Conservation (phyloP, 2,329 filamentous ascomycete genomes). For the Apiospora koreana region DNA sequence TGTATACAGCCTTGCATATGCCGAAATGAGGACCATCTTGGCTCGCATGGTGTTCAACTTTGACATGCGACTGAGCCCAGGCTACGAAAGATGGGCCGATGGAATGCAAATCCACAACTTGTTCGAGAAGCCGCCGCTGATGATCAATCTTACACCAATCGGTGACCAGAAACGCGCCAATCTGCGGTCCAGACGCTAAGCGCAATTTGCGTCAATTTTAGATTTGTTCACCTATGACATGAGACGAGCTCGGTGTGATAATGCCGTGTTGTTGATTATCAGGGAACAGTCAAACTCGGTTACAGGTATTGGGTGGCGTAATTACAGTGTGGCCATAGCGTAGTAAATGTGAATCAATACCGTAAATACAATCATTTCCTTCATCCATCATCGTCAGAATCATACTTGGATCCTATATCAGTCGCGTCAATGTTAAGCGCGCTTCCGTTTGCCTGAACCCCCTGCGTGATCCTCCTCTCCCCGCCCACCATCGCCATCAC, state of each 20-base stretch:
- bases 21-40: slow-evolving; percentile 40
- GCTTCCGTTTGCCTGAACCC: too few relatives aligned
- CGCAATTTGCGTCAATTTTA: too few relatives aligned
- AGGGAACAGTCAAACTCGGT: not conserved
- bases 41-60: slow-evolving; percentile 38
- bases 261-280: too few relatives aligned
- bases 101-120: slow-evolving; percentile 28
- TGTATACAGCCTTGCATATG: slow-evolving; percentile 31
- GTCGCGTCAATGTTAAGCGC: too few relatives aligned
- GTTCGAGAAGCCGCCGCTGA: slow-evolving; percentile 30
- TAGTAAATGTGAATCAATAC: too few relatives aligned
- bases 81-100: slow-evolving; percentile 26
- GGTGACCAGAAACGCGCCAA: not conserved
- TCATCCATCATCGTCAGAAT: too few relatives aligned
- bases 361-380: too few relatives aligned
- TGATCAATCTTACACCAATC: slow-evolving; percentile 22
- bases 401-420: too few relatives aligned
- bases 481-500: too few relatives aligned
- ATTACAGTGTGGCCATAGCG: not conserved
- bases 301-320: not conserved
- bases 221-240: too few relatives aligned
- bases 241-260: too few relatives aligned
- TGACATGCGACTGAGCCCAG: slow-evolving; percentile 30
- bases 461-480: too few relatives aligned
- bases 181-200: not conserved